Evolutionary conservation across 2,329 filamentous ascomycete species (phyloP).

Genomic region (Nigrospora sphaerica): DNA sequence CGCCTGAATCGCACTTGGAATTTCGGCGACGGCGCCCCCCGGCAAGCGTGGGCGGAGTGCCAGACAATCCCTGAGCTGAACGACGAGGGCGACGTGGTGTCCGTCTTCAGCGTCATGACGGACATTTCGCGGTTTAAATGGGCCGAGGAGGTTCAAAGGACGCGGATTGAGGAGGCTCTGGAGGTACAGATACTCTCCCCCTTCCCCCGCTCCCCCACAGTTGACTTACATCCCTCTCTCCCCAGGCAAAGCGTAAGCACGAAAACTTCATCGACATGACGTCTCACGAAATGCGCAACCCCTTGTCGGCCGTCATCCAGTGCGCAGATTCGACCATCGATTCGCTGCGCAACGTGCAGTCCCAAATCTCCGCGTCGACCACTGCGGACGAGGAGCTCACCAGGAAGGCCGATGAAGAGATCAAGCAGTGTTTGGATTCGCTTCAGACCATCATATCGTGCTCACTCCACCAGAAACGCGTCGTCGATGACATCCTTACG

Average conservation of each 20-base stretch:
- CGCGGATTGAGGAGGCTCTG: conserved; percentile 71
- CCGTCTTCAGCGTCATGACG: conserved; percentile 73
- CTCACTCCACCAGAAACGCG: conserved; percentile 69
- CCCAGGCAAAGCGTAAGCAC: conserved; percentile 58
- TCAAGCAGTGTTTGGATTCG: conserved; percentile 55
- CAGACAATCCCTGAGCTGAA: conserved; percentile 68
- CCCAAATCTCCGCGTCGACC: background rate
- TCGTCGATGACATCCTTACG: conserved; percentile 61
- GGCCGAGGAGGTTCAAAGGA: conserved; percentile 73
- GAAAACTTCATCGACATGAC: conserved; percentile 71
- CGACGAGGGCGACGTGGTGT: conserved; percentile 56
- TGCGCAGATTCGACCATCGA: conserved; percentile 66
- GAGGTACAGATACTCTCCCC: conserved; percentile 28
- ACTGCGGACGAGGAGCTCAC: conserved; percentile 14
- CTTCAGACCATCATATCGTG: conserved; percentile 75
- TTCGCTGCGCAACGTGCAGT: conserved; percentile 36
- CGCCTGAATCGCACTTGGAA: conserved; percentile 64
- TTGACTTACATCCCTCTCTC: too few relatives aligned
- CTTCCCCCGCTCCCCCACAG: too few relatives aligned
- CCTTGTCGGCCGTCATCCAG: conserved; percentile 66
- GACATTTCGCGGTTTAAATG: conserved; percentile 83
- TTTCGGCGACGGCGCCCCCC: conserved; percentile 46
- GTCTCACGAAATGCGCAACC: conserved; percentile 71
- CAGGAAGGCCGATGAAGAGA: conserved; percentile 35
- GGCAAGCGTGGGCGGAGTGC: conserved; percentile 70